Conservation (phyloP, 345 rosid genomes). For the Eucalyptus albens region DNA sequence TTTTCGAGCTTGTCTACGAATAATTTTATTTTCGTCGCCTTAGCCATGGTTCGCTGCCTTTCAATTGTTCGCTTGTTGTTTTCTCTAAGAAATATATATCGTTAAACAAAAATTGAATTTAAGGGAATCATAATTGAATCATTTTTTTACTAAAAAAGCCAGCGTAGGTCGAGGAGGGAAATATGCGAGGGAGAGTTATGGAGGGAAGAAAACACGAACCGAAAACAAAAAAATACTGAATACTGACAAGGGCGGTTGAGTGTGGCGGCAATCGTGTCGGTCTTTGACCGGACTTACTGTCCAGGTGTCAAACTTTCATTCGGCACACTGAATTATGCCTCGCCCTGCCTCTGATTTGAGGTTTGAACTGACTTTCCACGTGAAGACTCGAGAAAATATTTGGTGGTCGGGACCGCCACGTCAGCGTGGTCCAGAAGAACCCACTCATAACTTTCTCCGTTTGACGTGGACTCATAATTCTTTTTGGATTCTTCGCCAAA, state of each 20-base stretch:
- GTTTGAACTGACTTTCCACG: neutral
- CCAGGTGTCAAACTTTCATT: too few species aligned
- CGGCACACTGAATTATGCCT: too few species aligned
- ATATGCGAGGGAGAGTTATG: neutral
- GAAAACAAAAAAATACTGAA: neutral
- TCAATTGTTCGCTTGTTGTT: neutral
- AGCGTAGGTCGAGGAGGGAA: neutral
- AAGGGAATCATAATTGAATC: too few species aligned
- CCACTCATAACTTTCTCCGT: neutral
- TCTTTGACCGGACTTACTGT: neutral
- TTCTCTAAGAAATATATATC: neutral
- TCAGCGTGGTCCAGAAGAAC: too few species aligned
- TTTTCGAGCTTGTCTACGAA: neutral
- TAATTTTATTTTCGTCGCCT: neutral
- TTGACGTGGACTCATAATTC: neutral
- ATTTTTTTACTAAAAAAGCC: neutral
- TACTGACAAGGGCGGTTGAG: neutral
- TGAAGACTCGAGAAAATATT: too few species aligned
- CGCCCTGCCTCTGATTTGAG: neutral
- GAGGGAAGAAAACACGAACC: neutral
- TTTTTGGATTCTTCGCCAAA: neutral
- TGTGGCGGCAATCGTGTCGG: neutral
- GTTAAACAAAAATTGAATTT: neutral
- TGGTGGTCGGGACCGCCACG: too few species aligned
- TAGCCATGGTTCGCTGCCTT: neutral